Conservation (phyloP, 768 basidiomycete genomes). For the Lactifluus volemus region DNA sequence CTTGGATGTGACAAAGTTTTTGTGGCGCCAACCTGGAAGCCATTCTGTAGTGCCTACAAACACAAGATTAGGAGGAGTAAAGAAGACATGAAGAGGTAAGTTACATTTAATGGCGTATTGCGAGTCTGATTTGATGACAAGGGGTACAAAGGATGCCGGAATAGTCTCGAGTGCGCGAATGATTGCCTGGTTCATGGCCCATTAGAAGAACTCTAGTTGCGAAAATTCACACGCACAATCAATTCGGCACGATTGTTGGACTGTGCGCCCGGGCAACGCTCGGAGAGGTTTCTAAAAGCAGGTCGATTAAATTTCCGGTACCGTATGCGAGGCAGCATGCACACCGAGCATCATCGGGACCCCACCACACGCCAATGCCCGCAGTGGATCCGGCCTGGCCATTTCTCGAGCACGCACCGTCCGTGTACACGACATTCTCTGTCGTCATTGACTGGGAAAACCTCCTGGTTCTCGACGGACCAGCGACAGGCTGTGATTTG, state of each 20-base stretch:
- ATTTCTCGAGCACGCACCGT: slow-evolving; percentile 84
- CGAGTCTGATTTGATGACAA: slow-evolving; percentile 83
- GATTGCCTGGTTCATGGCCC: slow-evolving; percentile 54
- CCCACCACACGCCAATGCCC: slow-evolving; percentile 91
- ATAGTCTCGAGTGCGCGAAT: slow-evolving; percentile 70
- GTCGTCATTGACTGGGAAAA: slow-evolving; percentile 23
- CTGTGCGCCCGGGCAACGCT: slow-evolving; percentile 74
- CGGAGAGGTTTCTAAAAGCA: slow-evolving; percentile 61
- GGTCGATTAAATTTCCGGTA: not conserved
- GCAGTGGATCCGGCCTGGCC: slow-evolving; percentile 59
- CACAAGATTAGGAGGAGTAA: slow-evolving; percentile 10
- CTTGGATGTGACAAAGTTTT: slow-evolving; percentile 37
- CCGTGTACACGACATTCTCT: slow-evolving; percentile 62
- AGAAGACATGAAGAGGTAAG: slow-evolving; percentile 10
- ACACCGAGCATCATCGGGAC: slow-evolving; percentile 52
- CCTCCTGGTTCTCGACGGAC: not conserved
- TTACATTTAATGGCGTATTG: slow-evolving; percentile 74
- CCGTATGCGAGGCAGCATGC: slow-evolving; percentile 12
- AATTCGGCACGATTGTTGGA: slow-evolving; percentile 89
- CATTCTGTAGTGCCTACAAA: slow-evolving; percentile 55
- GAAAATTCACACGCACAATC: slow-evolving; percentile 40
- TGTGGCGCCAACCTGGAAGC: slow-evolving; percentile 58
- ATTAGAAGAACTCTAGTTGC: not conserved
- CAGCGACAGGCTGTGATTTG: not conserved
- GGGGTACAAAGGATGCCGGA: slow-evolving; percentile 41